These are phyloP conservation scores for Eremothecium sinecaudum DNA, from an alignment of 1,139 yeast species.

Conservation along the genomic window DNA sequence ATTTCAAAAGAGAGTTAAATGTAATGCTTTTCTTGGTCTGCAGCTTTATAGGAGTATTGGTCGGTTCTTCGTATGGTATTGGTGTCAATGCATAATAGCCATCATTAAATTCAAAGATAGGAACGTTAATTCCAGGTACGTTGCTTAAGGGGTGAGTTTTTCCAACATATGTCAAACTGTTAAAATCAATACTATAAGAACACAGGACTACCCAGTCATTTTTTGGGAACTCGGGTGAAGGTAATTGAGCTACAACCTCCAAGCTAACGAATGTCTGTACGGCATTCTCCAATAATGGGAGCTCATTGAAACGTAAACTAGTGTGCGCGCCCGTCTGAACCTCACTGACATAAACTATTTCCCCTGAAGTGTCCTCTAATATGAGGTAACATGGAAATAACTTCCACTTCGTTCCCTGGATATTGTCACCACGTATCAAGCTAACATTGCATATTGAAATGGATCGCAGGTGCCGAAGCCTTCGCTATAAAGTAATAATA, in stretches of 20 bases:
- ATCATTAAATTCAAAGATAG: conserved; percentile 14
- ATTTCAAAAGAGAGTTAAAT: conserved; percentile 23
- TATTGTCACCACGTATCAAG: conserved; percentile 8
- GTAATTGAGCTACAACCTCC: conserved; percentile 18
- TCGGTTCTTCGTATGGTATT: conserved; percentile 3
- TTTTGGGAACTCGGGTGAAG: conserved; percentile 9
- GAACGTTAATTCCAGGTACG: conserved; percentile 8
- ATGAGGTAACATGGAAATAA: conserved; percentile 17
- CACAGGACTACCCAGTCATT: conserved; percentile 17
- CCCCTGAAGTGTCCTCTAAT: conserved; percentile 17
- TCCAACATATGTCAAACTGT: conserved; percentile 12
- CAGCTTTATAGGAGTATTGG: conserved; percentile 5
- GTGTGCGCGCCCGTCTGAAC: conserved; percentile 14
- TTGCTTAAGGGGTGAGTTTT: conserved; percentile 9
- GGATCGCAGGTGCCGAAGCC: conserved; percentile 25
- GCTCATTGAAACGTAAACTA: conserved; percentile 21
- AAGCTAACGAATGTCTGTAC: conserved; percentile 12
- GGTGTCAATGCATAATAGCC: conserved; percentile 16
- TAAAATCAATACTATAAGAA: conserved; percentile 14
- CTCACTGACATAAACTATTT: conserved; percentile 24
- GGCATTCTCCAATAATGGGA: conserved; percentile 15
- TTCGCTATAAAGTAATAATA: conserved; percentile 7
- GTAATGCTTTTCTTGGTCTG: conserved; percentile 15
- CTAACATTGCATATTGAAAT: conserved; percentile 16
- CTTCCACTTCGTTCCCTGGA: neutral